phyloP scores from a whole-genome alignment of 306 rosid genomes.

The Acacia melanoxylon region DNA sequence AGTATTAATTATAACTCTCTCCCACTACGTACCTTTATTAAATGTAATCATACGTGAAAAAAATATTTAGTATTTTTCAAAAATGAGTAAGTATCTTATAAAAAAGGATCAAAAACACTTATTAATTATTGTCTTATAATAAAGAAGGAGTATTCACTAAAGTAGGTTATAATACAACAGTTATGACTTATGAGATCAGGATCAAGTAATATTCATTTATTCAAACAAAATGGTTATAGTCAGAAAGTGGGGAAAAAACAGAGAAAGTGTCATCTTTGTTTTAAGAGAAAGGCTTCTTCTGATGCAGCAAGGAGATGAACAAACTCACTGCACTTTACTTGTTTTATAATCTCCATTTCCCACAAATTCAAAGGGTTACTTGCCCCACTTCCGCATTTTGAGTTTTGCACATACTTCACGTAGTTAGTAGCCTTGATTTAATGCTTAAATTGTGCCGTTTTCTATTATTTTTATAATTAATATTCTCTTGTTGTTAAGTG shows the following conservation, averaged over 20 bases:
- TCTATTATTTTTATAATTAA: neutral
- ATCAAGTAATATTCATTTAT: neutral
- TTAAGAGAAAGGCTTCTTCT: neutral
- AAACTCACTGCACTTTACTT: neutral
- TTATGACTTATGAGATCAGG: neutral
- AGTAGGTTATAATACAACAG: neutral
- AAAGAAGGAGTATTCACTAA: neutral
- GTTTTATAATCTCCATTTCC: neutral
- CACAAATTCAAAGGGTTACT: neutral
- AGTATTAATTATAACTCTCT: too few relatives aligned
- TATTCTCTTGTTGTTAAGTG: too few relatives aligned
- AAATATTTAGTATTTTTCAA: too few relatives aligned
- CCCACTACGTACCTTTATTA: too few relatives aligned
- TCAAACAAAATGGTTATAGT: neutral
- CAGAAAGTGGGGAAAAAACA: neutral
- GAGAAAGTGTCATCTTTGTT: neutral
- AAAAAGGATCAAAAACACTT: too few relatives aligned
- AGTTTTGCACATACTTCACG: neutral
- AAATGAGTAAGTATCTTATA: too few relatives aligned
- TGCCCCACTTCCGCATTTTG: neutral
- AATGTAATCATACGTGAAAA: too few relatives aligned
- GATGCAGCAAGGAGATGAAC: too few relatives aligned
- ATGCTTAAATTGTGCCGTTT: neutral
- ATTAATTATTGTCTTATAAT: too few relatives aligned
- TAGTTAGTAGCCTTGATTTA: neutral